phyloP scores from a whole-genome alignment of 768 basidiomycete genomes.

The Tulasnella sp. region DNA sequence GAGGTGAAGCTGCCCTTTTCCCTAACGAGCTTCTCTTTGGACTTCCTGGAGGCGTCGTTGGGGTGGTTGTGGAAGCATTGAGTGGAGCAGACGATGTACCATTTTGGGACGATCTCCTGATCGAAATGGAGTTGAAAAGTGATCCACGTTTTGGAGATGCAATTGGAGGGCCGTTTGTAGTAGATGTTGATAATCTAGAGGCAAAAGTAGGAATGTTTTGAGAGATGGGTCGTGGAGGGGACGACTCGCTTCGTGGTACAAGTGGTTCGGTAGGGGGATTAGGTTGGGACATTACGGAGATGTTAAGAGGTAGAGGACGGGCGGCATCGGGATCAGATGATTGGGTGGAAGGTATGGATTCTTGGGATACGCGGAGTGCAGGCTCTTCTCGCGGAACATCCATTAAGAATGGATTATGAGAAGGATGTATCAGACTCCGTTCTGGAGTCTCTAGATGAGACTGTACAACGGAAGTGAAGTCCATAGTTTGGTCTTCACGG shows the following conservation, averaged over 20 bases:
- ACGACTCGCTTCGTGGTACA: not conserved
- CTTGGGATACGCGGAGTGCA: not conserved
- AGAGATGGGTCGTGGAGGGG: not conserved
- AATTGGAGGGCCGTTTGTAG: not conserved
- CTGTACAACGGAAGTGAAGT: constrained; percentile 10
- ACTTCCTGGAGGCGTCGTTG: not conserved
- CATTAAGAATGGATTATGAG: too few species aligned
- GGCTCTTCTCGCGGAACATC: too few species aligned
- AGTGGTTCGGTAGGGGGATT: constrained; percentile 1
- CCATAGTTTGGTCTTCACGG: constrained; percentile 11
- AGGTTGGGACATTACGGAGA: not conserved
- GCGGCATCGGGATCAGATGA: not conserved
- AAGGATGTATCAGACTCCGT: not conserved
- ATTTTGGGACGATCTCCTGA: not conserved
- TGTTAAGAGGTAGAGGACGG: not conserved
- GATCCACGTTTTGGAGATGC: not conserved
- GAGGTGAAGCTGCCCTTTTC: not conserved
- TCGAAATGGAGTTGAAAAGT: constrained; percentile 3
- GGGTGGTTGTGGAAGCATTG: not conserved
- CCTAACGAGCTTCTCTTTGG: not conserved
- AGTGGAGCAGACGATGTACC: not conserved
- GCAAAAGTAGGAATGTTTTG: not conserved
- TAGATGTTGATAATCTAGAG: not conserved
- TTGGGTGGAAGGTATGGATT: constrained; percentile 1
- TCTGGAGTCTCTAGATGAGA: not conserved